Percentiles rank a stretch among this genome's conserved stretches.
These are phyloP conservation scores for Phaffomyces opuntiae DNA, from an alignment of 805 yeast species.

Conservation along the genomic window DNA sequence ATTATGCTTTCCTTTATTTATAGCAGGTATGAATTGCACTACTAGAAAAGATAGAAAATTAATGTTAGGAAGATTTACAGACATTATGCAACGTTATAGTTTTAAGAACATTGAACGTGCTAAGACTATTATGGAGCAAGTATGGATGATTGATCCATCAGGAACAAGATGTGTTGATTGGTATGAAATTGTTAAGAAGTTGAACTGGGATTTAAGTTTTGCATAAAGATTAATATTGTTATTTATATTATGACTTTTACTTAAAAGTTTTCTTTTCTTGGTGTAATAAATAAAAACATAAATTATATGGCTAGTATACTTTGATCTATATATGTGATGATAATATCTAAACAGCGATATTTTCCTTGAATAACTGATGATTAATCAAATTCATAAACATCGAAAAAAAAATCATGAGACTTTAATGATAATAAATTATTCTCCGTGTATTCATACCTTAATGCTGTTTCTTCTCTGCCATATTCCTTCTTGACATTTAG, in stretches of 20 bases:
- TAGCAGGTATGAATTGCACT: conserved; percentile 66
- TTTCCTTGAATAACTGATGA: no score
- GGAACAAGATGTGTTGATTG: conserved; percentile 68
- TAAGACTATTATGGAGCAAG: conserved; percentile 31
- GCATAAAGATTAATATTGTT: conserved; percentile 29
- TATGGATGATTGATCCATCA: conserved; percentile 34
- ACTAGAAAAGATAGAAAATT: conserved; percentile 42
- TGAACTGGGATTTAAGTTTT: conserved; percentile 77
- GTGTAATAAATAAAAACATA: no score
- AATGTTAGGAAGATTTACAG: conserved; percentile 47
- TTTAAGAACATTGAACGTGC: conserved; percentile 55
- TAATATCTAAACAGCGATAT: no score
- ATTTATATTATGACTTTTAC: no score
- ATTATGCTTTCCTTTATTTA: conserved; percentile 68
- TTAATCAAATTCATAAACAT: no score
- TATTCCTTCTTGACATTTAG: conserved; percentile 35
- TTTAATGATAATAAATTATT: background rate
- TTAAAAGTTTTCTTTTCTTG: no score
- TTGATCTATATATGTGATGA: no score
- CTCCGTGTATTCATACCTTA: background rate
- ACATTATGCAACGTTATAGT: conserved; percentile 53
- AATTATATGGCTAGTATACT: no score
- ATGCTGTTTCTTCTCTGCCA: conserved; percentile 17
- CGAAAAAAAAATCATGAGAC: background rate
- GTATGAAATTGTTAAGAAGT: conserved; percentile 54